Base-by-base conservation (phyloP, 805 yeast species). In the Candida mattraensis region DNA sequence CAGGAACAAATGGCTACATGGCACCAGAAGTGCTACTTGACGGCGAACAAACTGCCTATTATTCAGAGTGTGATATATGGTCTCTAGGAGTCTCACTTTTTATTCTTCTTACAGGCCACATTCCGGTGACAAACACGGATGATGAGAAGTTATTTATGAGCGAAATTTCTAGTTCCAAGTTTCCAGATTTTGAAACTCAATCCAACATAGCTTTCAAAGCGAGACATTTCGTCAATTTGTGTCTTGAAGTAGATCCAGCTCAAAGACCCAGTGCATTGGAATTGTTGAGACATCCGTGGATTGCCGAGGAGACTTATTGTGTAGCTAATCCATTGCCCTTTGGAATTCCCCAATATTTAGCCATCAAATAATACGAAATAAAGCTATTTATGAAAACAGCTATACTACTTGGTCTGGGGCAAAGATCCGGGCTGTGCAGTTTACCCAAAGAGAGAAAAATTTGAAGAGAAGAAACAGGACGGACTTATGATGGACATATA, bases 11-110 rank as follows among this genome's bases (percentile, higher is more conserved):
- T 0, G 87, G 81, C 50, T 81, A 81, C 48, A 71, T 80, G 39
- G 87, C 88, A 1, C 88, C 88, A 0, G 87, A 81, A 48, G 77
- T 81, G 7, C 77, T 80, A 0, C 64, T 75, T 34, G 12, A 10
- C 7, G 18, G 23, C 28, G 26, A 21, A 31, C 22, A 17, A 4
- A 20, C 16, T 19, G 80, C 80, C 0, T 79, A 80, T 48, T 73
- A 69, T 40, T 60, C 58, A 19, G 76, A 75, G 48, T 78, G 85
- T 50, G 87, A 81, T 54, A 54, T 78, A 24, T 81, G 87, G 88
- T 80, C 87, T 1, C 48, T 81, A 4, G 87, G 87, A 0, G 71
- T 81, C 0, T 70, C 80, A 10, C 49, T 70, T 4, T 78, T 78
- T 55, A 76, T 80, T 9, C 57, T 81, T 56, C 56, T 80, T 11